These are phyloP conservation scores for Jaltomata sinuosa DNA, from an alignment of 257 asterid genomes.

Conservation along the genomic window DNA sequence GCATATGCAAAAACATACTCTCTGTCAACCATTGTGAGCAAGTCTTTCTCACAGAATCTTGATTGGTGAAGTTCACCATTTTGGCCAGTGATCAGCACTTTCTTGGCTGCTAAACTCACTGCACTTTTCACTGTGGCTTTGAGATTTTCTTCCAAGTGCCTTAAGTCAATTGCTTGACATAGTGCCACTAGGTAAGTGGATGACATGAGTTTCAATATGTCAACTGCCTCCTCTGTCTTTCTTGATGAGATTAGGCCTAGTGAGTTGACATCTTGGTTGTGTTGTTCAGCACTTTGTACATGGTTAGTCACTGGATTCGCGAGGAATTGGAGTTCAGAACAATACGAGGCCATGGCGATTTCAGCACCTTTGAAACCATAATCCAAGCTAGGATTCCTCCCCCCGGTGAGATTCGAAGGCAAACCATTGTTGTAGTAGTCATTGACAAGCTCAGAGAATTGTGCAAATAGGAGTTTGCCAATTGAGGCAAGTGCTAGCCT, in stretches of 20 bases:
- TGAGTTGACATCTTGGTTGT: conserved; percentile 25
- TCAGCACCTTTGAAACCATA: conserved; percentile 26
- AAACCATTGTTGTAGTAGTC: conserved; percentile 22
- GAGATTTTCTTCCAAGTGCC: conserved; percentile 20
- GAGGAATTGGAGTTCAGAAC: conserved; percentile 19
- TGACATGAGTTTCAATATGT: conserved; percentile 21
- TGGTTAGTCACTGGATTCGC: conserved; percentile 25
- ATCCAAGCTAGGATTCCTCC: conserved; percentile 19
- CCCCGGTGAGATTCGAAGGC: conserved; percentile 19
- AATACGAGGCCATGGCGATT: conserved; percentile 20
- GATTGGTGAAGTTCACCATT: conserved; percentile 17
- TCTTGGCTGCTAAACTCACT: conserved; percentile 15
- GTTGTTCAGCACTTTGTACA: conserved; percentile 25
- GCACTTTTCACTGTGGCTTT: conserved; percentile 12
- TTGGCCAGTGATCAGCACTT: not conserved
- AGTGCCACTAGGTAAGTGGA: conserved; percentile 16
- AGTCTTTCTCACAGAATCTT: conserved; percentile 15
- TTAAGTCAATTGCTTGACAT: conserved; percentile 20
- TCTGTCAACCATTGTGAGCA: conserved; percentile 15
- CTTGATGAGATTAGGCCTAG: conserved; percentile 20
- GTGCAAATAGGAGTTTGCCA: conserved; percentile 20
- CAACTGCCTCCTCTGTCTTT: conserved; percentile 19
- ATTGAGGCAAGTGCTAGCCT: conserved; percentile 18
- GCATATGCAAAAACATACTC: conserved; percentile 14
- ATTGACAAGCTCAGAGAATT: conserved; percentile 20